phyloP scores from a whole-genome alignment of 495 filamentous ascomycete genomes.

The Penicillium flavigenum region DNA sequence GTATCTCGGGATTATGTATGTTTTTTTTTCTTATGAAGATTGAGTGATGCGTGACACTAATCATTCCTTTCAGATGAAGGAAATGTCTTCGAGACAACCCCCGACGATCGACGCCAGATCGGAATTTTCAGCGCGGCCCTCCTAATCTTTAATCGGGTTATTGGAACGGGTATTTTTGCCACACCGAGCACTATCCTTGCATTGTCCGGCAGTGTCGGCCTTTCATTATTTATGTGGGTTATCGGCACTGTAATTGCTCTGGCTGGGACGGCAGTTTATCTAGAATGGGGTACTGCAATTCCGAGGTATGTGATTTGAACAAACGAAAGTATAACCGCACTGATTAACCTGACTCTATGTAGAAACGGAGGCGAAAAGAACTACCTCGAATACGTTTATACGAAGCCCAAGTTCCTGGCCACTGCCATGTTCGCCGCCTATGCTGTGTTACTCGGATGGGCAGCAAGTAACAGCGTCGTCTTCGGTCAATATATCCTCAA shows the following conservation, averaged over 20 bases:
- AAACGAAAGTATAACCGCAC: neutral
- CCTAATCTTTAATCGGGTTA: constrained; percentile 64
- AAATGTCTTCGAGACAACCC: constrained; percentile 62
- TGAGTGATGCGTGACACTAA: neutral
- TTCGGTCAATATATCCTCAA: constrained; percentile 70
- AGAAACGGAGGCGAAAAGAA: constrained; percentile 69
- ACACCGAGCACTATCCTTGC: constrained; percentile 58
- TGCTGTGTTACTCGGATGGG: constrained; percentile 54
- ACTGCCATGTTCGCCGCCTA: constrained; percentile 62
- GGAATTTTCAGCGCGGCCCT: constrained; percentile 60
- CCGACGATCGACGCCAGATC: constrained; percentile 60
- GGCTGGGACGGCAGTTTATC: constrained; percentile 52
- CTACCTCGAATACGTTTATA: constrained; percentile 67
- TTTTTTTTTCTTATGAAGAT: neutral
- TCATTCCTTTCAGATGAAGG: constrained; percentile 36
- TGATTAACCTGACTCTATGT: neutral
- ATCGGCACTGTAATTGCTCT: constrained; percentile 49
- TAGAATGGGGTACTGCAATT: constrained; percentile 57
- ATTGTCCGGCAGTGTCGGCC: constrained; percentile 52
- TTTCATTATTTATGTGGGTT: constrained; percentile 56
- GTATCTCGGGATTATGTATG: constrained; percentile 41
- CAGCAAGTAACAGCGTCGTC: constrained; percentile 63
- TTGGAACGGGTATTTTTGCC: constrained; percentile 66
- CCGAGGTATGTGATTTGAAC: constrained; percentile 31
- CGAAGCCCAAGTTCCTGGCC: constrained; percentile 63